phyloP scores from a whole-genome alignment of 1,284 basidiomycete genomes.

The Rhodotorula sp. region DNA sequence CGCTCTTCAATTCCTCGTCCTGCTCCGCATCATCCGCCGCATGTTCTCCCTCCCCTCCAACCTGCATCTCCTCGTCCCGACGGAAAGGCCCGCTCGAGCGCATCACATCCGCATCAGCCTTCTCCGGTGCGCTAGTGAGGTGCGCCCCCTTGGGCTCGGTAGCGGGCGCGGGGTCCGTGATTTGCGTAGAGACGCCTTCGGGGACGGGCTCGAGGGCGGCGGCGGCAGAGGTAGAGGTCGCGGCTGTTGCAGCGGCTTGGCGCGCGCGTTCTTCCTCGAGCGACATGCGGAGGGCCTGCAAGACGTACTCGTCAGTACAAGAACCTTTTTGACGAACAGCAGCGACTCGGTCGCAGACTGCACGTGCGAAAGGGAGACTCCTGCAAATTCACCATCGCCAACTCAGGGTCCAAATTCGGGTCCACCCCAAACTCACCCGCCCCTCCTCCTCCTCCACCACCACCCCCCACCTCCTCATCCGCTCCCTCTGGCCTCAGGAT shows the following conservation, averaged over 20 bases:
- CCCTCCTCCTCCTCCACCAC: constrained; percentile 47
- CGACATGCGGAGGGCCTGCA: constrained; percentile 90
- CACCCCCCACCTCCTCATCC: constrained; percentile 48
- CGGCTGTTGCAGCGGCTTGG: constrained; percentile 60
- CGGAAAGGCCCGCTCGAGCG: constrained; percentile 19
- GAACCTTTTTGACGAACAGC: background rate
- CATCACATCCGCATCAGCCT: constrained; percentile 17
- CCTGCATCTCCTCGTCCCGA: constrained; percentile 40
- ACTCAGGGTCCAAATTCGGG: constrained; percentile 89
- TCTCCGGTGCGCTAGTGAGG: constrained; percentile 39
- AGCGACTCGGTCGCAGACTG: background rate
- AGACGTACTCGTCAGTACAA: background rate
- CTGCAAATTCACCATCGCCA: constrained; percentile 75
- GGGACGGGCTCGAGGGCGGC: constrained; percentile 44
- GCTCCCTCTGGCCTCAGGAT: constrained; percentile 56
- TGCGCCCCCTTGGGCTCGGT: constrained; percentile 42
- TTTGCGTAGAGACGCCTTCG: constrained; percentile 35
- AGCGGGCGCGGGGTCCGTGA: constrained; percentile 31
- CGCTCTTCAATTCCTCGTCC: constrained; percentile 46
- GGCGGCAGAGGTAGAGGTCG: constrained; percentile 49
- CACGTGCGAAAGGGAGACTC: background rate
- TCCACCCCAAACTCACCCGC: constrained; percentile 85
- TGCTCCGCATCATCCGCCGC: constrained; percentile 48
- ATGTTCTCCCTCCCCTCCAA: constrained; percentile 44
- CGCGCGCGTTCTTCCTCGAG: constrained; percentile 94